These are phyloP conservation scores for Panicum miliaceum DNA, from an alignment of 176 grass and related monocot genomes.

Conservation along the genomic window DNA sequence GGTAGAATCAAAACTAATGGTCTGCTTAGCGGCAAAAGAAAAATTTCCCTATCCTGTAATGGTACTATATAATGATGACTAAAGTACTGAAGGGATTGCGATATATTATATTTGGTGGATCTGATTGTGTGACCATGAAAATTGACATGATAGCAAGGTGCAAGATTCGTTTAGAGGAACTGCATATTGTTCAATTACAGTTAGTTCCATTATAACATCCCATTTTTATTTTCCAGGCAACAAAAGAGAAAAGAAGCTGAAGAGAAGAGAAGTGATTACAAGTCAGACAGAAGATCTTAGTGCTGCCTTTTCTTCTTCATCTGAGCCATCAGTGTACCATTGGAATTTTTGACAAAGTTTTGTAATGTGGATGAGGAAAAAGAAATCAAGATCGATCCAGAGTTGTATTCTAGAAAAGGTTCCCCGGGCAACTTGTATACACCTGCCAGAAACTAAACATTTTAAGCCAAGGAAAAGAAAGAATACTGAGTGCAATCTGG, in stretches of 20 bases:
- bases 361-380: slow-evolving; percentile 29
- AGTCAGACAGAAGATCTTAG: slow-evolving; percentile 77
- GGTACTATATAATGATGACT: not conserved
- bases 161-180: not conserved
- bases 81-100: not conserved
- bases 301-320: not conserved
- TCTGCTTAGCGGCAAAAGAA: not conserved
- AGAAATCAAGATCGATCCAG: not conserved
- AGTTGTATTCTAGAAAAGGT: not conserved
- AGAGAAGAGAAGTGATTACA: slow-evolving; percentile 71
- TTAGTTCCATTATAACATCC: not conserved
- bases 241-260: slow-evolving; percentile 86
- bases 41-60: not conserved
- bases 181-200: not conserved
- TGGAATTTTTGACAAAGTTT: not conserved
- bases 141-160: not conserved
- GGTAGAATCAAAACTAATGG: not conserved
- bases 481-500: not conserved
- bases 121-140: not conserved
- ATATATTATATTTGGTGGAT: not conserved
- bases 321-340: not conserved
- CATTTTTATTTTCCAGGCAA: slow-evolving; percentile 66
- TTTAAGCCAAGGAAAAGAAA: not conserved
- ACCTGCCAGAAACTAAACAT: not conserved
- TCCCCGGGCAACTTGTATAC: not conserved